Conservation (phyloP, 768 basidiomycete genomes). For the Tricholoma sp. region DNA sequence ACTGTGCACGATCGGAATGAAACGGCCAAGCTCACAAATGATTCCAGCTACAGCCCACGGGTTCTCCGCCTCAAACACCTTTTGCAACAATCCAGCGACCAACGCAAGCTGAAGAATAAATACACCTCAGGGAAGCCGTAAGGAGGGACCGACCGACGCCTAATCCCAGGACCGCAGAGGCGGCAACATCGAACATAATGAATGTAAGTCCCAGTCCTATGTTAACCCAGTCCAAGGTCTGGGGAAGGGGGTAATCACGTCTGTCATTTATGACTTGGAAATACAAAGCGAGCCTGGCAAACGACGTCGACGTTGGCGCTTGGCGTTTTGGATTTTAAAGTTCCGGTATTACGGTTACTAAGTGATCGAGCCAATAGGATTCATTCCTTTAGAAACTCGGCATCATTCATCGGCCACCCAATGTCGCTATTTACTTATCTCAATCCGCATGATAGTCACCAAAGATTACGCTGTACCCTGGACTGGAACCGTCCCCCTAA, state of each 20-base stretch:
- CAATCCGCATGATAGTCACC: too few relatives aligned
- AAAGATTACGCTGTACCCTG: too few relatives aligned
- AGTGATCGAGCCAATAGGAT: too few relatives aligned
- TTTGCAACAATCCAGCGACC: conserved; percentile 62
- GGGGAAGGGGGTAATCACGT: not conserved
- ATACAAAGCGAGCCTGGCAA: too few relatives aligned
- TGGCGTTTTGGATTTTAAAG: too few relatives aligned
- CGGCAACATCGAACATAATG: conserved; percentile 4
- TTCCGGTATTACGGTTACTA: too few relatives aligned
- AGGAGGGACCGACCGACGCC: conserved; percentile 64
- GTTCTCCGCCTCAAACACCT: conserved; percentile 70
- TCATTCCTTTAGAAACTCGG: too few relatives aligned
- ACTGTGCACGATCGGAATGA: not conserved
- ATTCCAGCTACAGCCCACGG: conserved; percentile 71
- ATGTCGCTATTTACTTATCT: too few relatives aligned
- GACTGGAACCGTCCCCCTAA: too few relatives aligned
- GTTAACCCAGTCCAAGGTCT: conserved; percentile 5
- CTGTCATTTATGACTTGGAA: not conserved
- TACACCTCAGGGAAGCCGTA: conserved; percentile 65
- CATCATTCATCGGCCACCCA: too few relatives aligned
- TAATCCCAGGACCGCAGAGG: conserved; percentile 40
- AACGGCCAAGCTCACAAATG: conserved; percentile 43
- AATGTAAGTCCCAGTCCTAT: conserved; percentile 6
- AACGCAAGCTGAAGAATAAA: conserved; percentile 72
- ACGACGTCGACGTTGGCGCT: too few relatives aligned